Evolutionary conservation across 768 basidiomycete genomes (phyloP).

Genomic region (Termitomyces sp.): DNA sequence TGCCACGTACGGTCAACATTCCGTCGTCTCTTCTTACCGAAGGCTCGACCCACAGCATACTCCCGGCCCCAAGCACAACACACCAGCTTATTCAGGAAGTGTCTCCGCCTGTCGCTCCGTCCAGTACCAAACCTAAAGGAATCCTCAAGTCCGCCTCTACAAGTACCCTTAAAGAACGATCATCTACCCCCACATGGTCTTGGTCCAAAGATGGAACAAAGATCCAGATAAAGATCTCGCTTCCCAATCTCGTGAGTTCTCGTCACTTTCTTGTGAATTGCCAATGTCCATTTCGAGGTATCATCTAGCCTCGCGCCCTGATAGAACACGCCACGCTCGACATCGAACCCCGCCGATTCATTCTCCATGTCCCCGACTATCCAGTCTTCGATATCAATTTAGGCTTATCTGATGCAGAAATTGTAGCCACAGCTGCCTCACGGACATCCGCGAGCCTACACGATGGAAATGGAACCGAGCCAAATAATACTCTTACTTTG

Average conservation of each 20-base stretch:
- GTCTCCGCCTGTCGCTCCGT: constrained; percentile 6
- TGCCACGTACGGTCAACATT: constrained; percentile 53
- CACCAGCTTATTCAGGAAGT: constrained; percentile 51
- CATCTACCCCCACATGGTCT: constrained; percentile 40
- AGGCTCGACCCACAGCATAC: constrained; percentile 7
- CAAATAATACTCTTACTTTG: constrained; percentile 37
- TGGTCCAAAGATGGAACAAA: constrained; percentile 42
- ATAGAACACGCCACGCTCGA: constrained; percentile 55
- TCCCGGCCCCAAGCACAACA: constrained; percentile 10
- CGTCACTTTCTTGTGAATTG: background rate
- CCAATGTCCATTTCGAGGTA: too few relatives aligned
- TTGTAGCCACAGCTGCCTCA: constrained; percentile 27
- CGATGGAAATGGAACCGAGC: constrained; percentile 24
- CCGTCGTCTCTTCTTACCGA: constrained; percentile 38
- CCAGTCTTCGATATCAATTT: constrained; percentile 59
- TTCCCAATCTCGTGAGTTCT: constrained; percentile 56
- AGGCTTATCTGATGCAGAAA: constrained; percentile 50
- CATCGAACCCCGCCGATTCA: constrained; percentile 58
- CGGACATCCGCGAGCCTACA: constrained; percentile 14
- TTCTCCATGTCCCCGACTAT: constrained; percentile 45
- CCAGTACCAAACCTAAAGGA: constrained; percentile 30
- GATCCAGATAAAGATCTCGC: constrained; percentile 47
- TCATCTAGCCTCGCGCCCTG: constrained; percentile 40
- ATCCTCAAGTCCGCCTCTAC: constrained; percentile 36
- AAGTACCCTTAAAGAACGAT: background rate